These are phyloP conservation scores for Cardamine occulta DNA, from an alignment of 345 rosid genomes.

Conservation along the genomic window DNA sequence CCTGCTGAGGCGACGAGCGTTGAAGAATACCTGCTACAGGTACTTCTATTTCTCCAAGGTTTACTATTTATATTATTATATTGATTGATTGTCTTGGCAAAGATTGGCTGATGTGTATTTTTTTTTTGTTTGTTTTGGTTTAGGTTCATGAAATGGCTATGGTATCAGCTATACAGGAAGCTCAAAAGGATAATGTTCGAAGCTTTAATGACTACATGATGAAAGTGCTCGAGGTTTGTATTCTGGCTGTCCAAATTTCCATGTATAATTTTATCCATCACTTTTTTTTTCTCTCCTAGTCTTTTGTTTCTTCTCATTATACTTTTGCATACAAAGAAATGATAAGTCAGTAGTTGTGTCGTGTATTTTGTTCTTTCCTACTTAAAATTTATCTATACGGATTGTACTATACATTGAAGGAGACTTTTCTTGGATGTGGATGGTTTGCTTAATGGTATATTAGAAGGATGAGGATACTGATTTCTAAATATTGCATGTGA, in stretches of 20 bases:
- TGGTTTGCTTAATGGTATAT: slow-evolving; percentile 20
- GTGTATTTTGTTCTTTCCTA: slow-evolving; percentile 7
- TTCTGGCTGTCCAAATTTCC: slow-evolving; percentile 16
- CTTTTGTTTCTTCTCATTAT: slow-evolving; percentile 23
- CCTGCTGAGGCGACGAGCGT: slow-evolving; percentile 94
- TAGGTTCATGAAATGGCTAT: slow-evolving; percentile 99
- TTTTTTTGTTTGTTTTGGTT: background rate
- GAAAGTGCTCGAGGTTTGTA: slow-evolving; percentile 88
- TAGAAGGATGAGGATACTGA: slow-evolving; percentile 6
- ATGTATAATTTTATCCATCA: background rate
- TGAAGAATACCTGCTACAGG: slow-evolving; percentile 98
- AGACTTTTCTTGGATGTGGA: background rate
- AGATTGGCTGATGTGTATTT: background rate
- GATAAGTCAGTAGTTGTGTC: background rate
- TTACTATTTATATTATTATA: background rate
- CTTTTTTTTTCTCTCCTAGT: slow-evolving; percentile 9
- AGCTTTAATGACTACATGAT: slow-evolving; percentile 96
- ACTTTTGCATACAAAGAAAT: slow-evolving; percentile 9
- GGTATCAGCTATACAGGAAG: slow-evolving; percentile 96
- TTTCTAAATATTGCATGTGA: slow-evolving; percentile 24
- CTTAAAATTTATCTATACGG: background rate
- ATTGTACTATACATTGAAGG: background rate
- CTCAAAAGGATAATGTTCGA: slow-evolving; percentile 89
- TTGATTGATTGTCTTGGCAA: slow-evolving; percentile 14
- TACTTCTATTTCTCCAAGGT: slow-evolving; percentile 34